Evolutionary conservation across 2,329 filamentous ascomycete species (phyloP), one percentile per base, ranked within the genome.

Genomic region (Kalaharituber pfeilii): DNA sequence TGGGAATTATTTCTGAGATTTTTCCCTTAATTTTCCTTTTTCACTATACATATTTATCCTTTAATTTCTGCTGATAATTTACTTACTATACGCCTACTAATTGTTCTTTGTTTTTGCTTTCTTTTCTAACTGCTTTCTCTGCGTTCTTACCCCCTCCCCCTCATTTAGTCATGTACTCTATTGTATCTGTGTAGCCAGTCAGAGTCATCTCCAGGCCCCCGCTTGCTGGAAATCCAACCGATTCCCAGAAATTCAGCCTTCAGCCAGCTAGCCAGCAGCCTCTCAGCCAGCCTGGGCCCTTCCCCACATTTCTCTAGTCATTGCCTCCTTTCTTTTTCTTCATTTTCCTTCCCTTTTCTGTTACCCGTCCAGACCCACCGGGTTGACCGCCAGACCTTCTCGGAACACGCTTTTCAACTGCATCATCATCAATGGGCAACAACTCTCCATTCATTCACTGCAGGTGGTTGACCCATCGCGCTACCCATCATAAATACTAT

Each of bases 11-110:
- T 47, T 47, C 25, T 47, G 13, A 3, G n/a, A 53, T 36, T 56
- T 56, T 52, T 36, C 28, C 25, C 29, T 28, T 51, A 53, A 29
- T 26, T 50, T 55, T 44, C 45, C 50, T 55, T 49, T 50, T 33
- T n/a, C 28, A 25, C 25, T 30, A 24, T 47, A 53, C 53, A 49
- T 53, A 47, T 13, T 54, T 53, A 29, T 47, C 50, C 55, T 58
- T 44, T 55, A 49, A 39, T 25, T 51, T 13, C 44, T 6, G n/a
- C 15, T n/a, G 44, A n/a, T 49, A 27, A n/a, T n/a, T n/a, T 52
- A 22, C 8, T 30, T 39, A 28, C 30, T 18, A n/a, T 53, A 30
- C 45, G 25, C 49, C 42, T 26, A 24, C 29, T 22, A 28, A 28
- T 30, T 47, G 39, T 30, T 56, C 20, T n/a, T 56, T 5, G 26